Conservation (phyloP, 1,284 basidiomycete species). For the Tetrapyrgos nigripes region DNA sequence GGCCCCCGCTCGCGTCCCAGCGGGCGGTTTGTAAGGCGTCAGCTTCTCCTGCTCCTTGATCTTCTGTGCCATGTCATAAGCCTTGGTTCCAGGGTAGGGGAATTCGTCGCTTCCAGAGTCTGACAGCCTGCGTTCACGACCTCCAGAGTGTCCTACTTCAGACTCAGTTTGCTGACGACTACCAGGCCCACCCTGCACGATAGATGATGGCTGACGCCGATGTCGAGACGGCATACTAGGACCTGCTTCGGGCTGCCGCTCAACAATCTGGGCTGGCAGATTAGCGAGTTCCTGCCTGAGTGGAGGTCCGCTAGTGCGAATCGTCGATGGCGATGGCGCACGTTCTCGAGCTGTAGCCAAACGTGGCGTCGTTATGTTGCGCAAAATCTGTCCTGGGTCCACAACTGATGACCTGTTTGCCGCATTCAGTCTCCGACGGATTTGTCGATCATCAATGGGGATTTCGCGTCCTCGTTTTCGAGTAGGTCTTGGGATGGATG, state of each 20-base stretch:
- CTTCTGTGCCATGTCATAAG: conserved; percentile 39
- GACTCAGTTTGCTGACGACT: too few relatives aligned
- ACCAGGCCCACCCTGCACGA: too few relatives aligned
- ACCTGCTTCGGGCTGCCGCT: not conserved
- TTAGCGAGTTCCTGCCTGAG: not conserved
- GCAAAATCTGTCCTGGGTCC: too few relatives aligned
- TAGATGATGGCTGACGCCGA: not conserved
- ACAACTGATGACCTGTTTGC: too few relatives aligned
- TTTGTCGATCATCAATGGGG: too few relatives aligned
- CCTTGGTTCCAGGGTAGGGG: conserved; percentile 43
- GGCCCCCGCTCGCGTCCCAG: too few relatives aligned
- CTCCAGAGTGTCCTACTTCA: not conserved
- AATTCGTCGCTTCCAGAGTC: conserved; percentile 40
- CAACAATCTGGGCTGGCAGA: not conserved
- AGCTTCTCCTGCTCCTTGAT: conserved; percentile 37
- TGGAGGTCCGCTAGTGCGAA: not conserved
- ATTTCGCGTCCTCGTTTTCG: too few relatives aligned
- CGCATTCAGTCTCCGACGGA: too few relatives aligned
- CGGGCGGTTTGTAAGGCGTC: conserved; percentile 43
- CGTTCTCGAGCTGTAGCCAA: not conserved
- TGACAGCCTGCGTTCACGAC: conserved; percentile 16
- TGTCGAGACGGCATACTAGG: not conserved
- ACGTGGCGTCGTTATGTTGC: too few relatives aligned
- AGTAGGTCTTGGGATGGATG: too few relatives aligned
- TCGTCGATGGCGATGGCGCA: not conserved